Percentiles rank a stretch among this genome's conserved stretches.
Evolutionary conservation across 345 rosid species (phyloP).

Genomic region (Euclidium syriacum): DNA sequence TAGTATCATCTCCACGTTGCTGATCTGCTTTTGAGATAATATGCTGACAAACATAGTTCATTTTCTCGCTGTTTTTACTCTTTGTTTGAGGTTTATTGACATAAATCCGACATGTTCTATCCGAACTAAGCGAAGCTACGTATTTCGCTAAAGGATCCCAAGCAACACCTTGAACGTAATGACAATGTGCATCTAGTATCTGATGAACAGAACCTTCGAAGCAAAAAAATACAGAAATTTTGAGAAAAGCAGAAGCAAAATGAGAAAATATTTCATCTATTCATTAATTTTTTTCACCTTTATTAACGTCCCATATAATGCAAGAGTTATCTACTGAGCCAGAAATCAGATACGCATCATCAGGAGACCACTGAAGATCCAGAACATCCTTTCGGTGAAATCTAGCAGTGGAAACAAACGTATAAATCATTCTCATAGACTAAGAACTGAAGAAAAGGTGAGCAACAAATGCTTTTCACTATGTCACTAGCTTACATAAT

Average conservation of each 20-base stretch:
- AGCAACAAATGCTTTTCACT: neutral
- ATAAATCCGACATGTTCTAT: slow-evolving; percentile 90
- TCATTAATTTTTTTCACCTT: slow-evolving; percentile 50
- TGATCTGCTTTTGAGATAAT: slow-evolving; percentile 72
- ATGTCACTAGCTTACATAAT: neutral
- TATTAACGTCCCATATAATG: slow-evolving; percentile 89
- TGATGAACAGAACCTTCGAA: slow-evolving; percentile 85
- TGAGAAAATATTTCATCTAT: neutral
- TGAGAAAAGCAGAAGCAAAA: slow-evolving; percentile 4
- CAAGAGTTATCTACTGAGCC: slow-evolving; percentile 98
- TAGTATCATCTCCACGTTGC: slow-evolving; percentile 49
- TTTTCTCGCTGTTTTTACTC: slow-evolving; percentile 56
- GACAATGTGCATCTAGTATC: slow-evolving; percentile 80
- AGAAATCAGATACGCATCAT: slow-evolving; percentile 68
- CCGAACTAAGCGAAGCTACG: slow-evolving; percentile 89
- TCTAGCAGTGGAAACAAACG: slow-evolving; percentile 33
- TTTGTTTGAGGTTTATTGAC: slow-evolving; percentile 62
- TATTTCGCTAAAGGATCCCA: slow-evolving; percentile 91
- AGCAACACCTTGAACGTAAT: slow-evolving; percentile 98
- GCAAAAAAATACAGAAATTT: neutral
- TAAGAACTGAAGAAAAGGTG: neutral
- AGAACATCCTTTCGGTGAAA: slow-evolving; percentile 92
- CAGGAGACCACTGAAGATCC: slow-evolving; percentile 89
- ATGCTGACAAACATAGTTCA: slow-evolving; percentile 74
- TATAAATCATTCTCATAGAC: neutral